These are phyloP conservation scores for Taphrina pruni DNA, from an alignment of 1,139 yeast genomes.

Conservation along the genomic window DNA sequence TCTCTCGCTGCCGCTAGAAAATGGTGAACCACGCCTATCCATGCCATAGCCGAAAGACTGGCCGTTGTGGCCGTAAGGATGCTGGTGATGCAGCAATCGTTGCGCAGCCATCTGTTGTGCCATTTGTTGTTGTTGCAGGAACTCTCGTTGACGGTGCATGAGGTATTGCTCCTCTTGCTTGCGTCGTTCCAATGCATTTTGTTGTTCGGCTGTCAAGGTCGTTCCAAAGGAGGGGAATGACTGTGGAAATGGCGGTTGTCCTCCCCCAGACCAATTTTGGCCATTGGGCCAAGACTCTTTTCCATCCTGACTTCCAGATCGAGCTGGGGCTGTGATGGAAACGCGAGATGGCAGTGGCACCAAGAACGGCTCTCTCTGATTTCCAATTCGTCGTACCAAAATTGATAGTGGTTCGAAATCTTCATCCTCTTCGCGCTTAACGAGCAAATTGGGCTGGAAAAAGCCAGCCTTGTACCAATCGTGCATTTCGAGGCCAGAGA, in stretches of 20 bases:
- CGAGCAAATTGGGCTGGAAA: conserved; percentile 61
- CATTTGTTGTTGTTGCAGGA: conserved; percentile 44
- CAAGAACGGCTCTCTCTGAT: conserved; percentile 65
- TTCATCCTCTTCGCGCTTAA: conserved; percentile 59
- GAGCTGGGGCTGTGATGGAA: conserved; percentile 24
- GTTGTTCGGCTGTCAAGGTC: conserved; percentile 43
- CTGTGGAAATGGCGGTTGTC: conserved; percentile 43
- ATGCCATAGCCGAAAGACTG: conserved; percentile 18
- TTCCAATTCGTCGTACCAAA: conserved; percentile 54
- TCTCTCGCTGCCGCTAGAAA: conserved; percentile 30
- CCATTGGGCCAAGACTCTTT: conserved; percentile 33
- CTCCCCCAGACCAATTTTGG: conserved; percentile 35
- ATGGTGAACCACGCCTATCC: conserved; percentile 37
- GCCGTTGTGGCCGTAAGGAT: conserved; percentile 20
- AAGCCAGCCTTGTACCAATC: conserved; percentile 73
- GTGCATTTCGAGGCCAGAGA: conserved; percentile 76
- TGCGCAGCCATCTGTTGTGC: conserved; percentile 41
- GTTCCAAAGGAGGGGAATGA: conserved; percentile 43
- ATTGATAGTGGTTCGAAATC: conserved; percentile 51
- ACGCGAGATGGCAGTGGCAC: conserved; percentile 58
- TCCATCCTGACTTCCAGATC: conserved; percentile 31
- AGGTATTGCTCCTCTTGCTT: conserved; percentile 45
- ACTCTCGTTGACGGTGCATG: conserved; percentile 45
- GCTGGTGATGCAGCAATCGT: conserved; percentile 33
- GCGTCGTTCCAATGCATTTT: conserved; percentile 43